Evolutionary conservation across 129 eudicot species (phyloP).

Genomic region (Saussurea involucrata): DNA sequence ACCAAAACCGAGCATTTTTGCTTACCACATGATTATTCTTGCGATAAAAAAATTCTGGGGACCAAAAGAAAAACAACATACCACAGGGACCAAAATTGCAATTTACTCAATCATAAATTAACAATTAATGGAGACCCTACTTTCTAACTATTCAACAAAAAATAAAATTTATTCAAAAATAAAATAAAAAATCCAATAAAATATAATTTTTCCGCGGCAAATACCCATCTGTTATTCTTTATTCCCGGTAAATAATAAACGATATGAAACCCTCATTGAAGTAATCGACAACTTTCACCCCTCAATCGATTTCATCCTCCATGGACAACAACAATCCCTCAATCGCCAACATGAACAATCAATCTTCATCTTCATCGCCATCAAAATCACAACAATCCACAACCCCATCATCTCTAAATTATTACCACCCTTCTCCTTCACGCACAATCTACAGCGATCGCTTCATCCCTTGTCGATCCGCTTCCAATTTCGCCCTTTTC

Average conservation of each 20-base stretch:
- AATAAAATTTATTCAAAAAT: too few relatives aligned
- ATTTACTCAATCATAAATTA: too few relatives aligned
- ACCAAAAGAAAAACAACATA: too few relatives aligned
- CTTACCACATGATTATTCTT: too few relatives aligned
- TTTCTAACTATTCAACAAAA: background rate
- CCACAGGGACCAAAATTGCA: background rate
- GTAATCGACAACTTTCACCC: background rate
- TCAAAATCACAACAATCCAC: background rate
- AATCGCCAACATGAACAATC: background rate
- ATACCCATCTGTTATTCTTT: background rate
- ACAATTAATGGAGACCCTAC: background rate
- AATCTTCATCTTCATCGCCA: background rate
- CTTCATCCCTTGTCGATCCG: constrained; percentile 71
- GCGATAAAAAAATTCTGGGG: too few relatives aligned
- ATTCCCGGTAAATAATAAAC: constrained; percentile 20
- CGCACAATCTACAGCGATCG: constrained; percentile 85
- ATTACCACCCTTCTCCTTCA: constrained; percentile 54
- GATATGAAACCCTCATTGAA: background rate
- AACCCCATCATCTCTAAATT: constrained; percentile 17
- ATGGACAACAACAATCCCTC: constrained; percentile 13
- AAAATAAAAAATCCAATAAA: background rate
- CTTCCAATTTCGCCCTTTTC: constrained; percentile 73
- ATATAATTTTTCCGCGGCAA: constrained; percentile 12
- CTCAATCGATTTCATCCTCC: background rate
- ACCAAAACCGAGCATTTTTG: too few relatives aligned